These are phyloP conservation scores for Echites panduratus DNA, from an alignment of 257 asterid species.

Conservation along the genomic window DNA sequence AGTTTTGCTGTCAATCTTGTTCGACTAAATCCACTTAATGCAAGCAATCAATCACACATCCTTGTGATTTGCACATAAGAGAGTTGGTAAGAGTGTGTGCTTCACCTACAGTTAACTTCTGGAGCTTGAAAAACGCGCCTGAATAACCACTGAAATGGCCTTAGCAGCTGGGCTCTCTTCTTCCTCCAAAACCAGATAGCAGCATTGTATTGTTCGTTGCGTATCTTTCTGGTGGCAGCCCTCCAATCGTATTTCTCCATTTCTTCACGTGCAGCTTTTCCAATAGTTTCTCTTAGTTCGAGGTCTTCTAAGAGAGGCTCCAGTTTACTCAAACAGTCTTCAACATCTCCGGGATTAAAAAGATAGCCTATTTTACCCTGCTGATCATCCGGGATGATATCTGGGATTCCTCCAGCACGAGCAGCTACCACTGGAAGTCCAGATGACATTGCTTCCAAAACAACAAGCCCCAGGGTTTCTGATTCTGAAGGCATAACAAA, in stretches of 20 bases:
- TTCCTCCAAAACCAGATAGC: constrained; percentile 94
- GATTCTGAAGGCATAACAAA: constrained; percentile 94
- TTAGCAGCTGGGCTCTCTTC: constrained; percentile 50
- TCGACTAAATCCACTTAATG: background rate
- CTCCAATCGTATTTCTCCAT: constrained; percentile 92
- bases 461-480: constrained; percentile 86
- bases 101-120: constrained; percentile 27
- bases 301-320: constrained; percentile 50
- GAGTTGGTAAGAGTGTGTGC: background rate
- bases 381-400: constrained; percentile 77
- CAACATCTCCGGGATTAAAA: constrained; percentile 74
- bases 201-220: constrained; percentile 73
- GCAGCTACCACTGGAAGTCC: constrained; percentile 95
- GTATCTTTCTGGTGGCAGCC: constrained; percentile 77
- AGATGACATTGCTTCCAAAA: constrained; percentile 95
- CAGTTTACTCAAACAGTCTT: constrained; percentile 80
- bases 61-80: background rate
- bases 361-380: constrained; percentile 80
- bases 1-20: constrained; percentile 10
- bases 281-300: constrained; percentile 62
- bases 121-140: constrained; percentile 31
- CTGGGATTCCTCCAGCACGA: constrained; percentile 97
- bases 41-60: background rate
- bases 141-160: constrained; percentile 73
- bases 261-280: constrained; percentile 75